Evolutionary conservation across 148 eudicot species (phyloP), one percentile per base, ranked within the genome.

Genomic region (Cornus florida): DNA sequence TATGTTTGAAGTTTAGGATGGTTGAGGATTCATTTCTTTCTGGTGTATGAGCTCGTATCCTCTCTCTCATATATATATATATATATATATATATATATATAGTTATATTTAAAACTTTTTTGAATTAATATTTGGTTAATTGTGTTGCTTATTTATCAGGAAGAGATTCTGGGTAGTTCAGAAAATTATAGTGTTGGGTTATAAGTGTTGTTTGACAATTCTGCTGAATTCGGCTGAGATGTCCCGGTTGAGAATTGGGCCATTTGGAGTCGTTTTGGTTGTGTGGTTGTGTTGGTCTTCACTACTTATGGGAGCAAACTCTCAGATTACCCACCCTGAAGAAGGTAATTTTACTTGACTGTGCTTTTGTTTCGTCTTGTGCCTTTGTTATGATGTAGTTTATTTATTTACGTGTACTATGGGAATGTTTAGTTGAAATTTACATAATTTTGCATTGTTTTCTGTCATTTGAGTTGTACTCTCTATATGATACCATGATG

Each of bases 291-390:
- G 72, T 31, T 76, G 72, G 28, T 67, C n/a, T 71, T 76, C 74
- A 64, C 67, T 76, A 43, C 60, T 76, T 38, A 66, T 6, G 72
- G 80, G 80, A 48, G 74, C 72, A 65, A 57, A 53, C 32, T 76
- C 72, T 53, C 80, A 81, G 75, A 69, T 81, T 76, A 65, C 72
- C 16, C 73, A 56, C 68, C 80, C 80, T 2, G 73, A 22, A 7
- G 84, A 81, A 81, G 80, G 84, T 81, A 76, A 81, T 53, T 53
- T 53, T 10, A 1, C 59, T 67, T 48, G 41, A 31, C 24, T 43
- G 20, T 22, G 73, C 59, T 80, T 24, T 50, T 80, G 67, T 11
- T 59, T 23, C n/a, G 60, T 33, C 13, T 35, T 24, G 20, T 35
- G 32, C 7, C 59, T 17, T 59, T 78, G 80, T 14, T 59, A 12